Conservation (phyloP, 2,329 filamentous ascomycete genomes). For the Fusarium burgessii region DNA sequence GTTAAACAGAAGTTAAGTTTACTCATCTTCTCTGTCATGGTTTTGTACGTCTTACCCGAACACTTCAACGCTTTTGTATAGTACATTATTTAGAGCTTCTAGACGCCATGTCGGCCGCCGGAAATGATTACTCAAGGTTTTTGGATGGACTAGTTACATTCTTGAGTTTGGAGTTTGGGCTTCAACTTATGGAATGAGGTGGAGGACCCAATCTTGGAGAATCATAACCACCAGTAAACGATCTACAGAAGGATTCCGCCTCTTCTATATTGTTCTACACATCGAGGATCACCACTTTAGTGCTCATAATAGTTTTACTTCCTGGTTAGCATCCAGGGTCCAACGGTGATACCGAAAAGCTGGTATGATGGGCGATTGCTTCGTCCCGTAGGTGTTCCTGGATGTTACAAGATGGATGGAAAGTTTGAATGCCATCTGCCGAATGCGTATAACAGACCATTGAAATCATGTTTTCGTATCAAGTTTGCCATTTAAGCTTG, state of each 20-base stretch:
- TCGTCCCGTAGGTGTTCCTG: not conserved
- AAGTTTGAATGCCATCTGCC: not conserved
- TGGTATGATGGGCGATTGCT: fast-evolving
- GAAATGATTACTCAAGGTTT: too few relatives aligned
- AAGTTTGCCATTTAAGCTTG: fast-evolving
- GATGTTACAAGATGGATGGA: too few relatives aligned
- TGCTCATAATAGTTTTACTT: too few relatives aligned
- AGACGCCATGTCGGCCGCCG: not conserved
- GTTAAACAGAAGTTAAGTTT: not conserved
- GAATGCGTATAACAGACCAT: not conserved
- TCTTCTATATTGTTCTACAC: not conserved
- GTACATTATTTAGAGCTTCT: not conserved
- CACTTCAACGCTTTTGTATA: not conserved
- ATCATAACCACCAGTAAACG: not conserved
- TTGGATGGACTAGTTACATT: not conserved
- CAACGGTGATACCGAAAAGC: not conserved
- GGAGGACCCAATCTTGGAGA: not conserved
- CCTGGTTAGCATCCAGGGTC: not conserved
- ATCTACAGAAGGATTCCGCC: not conserved
- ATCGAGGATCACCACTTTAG: fast-evolving
- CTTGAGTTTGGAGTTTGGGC: not conserved
- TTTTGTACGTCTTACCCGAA: not conserved
- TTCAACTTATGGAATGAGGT: slow-evolving; percentile 7
- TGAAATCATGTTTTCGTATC: fast-evolving
- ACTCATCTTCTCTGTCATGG: not conserved